These are phyloP conservation scores for Alternaria brassicicola DNA, from an alignment of 2,329 filamentous ascomycete genomes.

Conservation along the genomic window DNA sequence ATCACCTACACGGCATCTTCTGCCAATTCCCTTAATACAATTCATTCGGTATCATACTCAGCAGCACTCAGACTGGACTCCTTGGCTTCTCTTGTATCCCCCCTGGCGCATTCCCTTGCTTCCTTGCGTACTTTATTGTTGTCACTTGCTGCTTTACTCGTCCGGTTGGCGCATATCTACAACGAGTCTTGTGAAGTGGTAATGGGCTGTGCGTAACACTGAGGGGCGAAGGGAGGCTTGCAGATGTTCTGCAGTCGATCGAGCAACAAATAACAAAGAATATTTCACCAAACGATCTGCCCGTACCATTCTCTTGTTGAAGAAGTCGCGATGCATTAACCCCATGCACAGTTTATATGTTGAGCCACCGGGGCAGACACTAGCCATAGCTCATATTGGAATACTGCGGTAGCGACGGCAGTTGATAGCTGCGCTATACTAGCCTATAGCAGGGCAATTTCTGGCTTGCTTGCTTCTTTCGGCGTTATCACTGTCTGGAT, in stretches of 20 bases:
- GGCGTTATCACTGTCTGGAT: background rate
- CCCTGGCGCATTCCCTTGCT: constrained; percentile 17
- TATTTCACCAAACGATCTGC: constrained; percentile 12
- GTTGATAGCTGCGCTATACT: background rate
- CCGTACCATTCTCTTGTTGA: background rate
- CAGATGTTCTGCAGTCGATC: constrained; percentile 28
- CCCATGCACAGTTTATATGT: background rate
- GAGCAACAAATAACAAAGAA: constrained; percentile 29
- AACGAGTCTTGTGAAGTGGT: constrained; percentile 26
- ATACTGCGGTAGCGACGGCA: background rate
- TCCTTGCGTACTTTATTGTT: constrained; percentile 32
- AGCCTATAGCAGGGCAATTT: background rate
- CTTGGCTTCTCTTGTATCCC: constrained; percentile 10
- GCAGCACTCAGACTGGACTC: constrained; percentile 26
- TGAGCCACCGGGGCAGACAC: constrained; percentile 1
- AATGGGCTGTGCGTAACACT: constrained; percentile 33
- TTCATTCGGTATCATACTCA: constrained; percentile 23
- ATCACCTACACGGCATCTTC: constrained; percentile 29
- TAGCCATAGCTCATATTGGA: background rate
- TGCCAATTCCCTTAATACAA: constrained; percentile 24
- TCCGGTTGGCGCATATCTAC: constrained; percentile 28
- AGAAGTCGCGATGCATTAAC: background rate
- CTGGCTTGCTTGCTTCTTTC: background rate
- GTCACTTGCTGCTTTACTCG: constrained; percentile 35
- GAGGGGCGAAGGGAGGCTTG: constrained; percentile 32